Conservation (phyloP, 2,329 filamentous ascomycete species). For the Geosmithia flava region DNA sequence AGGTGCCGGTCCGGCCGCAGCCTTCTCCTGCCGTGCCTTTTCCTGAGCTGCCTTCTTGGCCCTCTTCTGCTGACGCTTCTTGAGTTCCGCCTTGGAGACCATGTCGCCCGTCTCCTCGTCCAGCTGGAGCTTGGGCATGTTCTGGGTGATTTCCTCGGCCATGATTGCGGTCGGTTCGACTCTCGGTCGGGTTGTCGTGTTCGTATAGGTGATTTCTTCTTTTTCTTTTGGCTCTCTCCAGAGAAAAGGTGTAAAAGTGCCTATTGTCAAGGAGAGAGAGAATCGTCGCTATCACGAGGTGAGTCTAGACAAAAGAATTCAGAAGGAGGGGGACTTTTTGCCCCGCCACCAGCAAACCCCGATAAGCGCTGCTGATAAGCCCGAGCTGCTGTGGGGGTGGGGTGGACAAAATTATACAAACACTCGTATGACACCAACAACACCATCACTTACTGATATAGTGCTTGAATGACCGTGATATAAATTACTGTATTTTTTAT, state of each 20-base stretch:
- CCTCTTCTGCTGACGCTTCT: conserved; percentile 44
- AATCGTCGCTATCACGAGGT: not conserved
- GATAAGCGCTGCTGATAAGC: not conserved
- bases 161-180: conserved; percentile 15
- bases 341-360: not conserved
- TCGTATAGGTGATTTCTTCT: no score
- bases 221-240: no score
- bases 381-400: not conserved
- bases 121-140: conserved; percentile 43
- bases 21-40: conserved; percentile 80
- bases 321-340: not conserved
- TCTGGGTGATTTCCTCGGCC: conserved; percentile 34
- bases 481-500: no score
- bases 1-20: conserved; percentile 43
- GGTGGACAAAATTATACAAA: not conserved
- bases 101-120: conserved; percentile 53
- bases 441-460: not conserved
- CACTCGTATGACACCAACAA: not conserved
- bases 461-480: no score
- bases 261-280: no score
- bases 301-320: not conserved
- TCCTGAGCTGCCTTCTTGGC: conserved; percentile 38
- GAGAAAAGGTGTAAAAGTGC: no score
- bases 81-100: conserved; percentile 50
- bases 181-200: no score